Evolutionary conservation across 345 rosid genomes (phyloP).

Genomic region (Lenwebbia sp.): DNA sequence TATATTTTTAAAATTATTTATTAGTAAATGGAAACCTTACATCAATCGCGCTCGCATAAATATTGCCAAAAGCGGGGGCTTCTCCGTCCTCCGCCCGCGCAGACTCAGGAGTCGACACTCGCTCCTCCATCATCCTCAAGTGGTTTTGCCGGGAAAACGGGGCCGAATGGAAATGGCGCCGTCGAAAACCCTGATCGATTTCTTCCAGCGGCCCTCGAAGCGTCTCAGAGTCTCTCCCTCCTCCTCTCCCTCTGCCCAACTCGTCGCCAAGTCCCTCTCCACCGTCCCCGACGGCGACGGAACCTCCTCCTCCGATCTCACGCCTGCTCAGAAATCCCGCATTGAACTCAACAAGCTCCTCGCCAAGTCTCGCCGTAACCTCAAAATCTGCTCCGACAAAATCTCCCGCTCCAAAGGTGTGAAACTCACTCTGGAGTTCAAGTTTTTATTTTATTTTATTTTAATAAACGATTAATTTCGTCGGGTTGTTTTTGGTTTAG

Average conservation of each 20-base stretch:
- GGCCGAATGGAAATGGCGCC: background rate
- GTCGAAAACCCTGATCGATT: constrained; percentile 48
- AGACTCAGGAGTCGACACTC: background rate
- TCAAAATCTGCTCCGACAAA: constrained; percentile 47
- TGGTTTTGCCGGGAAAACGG: background rate
- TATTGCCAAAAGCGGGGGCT: background rate
- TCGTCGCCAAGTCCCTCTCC: background rate
- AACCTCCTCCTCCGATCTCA: constrained; percentile 18
- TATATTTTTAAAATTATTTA: too few relatives aligned
- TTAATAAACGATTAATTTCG: fast-evolving
- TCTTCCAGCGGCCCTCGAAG: constrained; percentile 57
- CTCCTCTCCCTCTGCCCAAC: constrained; percentile 2
- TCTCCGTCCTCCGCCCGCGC: background rate
- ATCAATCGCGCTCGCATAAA: background rate
- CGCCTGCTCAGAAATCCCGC: constrained; percentile 42
- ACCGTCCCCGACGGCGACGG: background rate
- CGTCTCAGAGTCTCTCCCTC: constrained; percentile 40
- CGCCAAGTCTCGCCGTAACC: constrained; percentile 62
- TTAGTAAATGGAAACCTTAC: too few relatives aligned
- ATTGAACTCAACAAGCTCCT: constrained; percentile 47
- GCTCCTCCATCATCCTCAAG: background rate
- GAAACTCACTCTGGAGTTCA: background rate
- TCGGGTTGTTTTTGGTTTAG: background rate
- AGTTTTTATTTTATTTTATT: too few relatives aligned
- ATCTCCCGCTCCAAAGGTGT: constrained; percentile 46